Conservation (phyloP, 768 basidiomycete species). For the Collybiopsis luxurians region DNA sequence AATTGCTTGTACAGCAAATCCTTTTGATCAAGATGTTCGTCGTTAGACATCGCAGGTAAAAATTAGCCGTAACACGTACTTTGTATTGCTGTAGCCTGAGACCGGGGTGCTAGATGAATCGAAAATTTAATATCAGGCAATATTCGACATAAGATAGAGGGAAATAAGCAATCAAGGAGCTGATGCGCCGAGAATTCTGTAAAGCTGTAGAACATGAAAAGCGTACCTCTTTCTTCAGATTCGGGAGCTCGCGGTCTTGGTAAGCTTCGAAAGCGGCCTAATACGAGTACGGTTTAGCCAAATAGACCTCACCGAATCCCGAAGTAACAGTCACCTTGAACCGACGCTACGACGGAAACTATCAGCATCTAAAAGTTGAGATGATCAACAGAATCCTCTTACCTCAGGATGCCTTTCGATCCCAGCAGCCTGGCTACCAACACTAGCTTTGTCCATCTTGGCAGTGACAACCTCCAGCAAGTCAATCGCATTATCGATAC, state of each 20-base stretch:
- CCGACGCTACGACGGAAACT: constrained; percentile 55
- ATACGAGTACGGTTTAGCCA: neutral
- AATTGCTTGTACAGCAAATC: constrained; percentile 92
- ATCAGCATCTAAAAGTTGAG: constrained; percentile 11
- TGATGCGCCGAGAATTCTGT: too few species aligned
- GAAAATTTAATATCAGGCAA: neutral
- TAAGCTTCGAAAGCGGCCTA: constrained; percentile 91
- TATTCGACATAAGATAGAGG: constrained; percentile 6
- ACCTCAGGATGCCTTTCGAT: constrained; percentile 94
- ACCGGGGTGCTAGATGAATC: constrained; percentile 68
- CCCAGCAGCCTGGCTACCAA: constrained; percentile 82
- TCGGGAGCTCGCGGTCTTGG: constrained; percentile 82
- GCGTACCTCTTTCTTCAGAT: constrained; percentile 66
- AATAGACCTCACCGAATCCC: neutral
- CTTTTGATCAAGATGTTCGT: constrained; percentile 28
- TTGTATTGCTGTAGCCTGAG: constrained; percentile 89
- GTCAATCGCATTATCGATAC: constrained; percentile 89
- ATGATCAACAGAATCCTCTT: constrained; percentile 19
- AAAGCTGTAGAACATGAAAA: constrained; percentile 7
- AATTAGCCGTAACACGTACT: constrained; percentile 32
- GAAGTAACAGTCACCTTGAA: constrained; percentile 61
- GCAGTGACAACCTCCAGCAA: constrained; percentile 85
- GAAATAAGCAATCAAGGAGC: neutral
- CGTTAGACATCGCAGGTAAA: neutral
- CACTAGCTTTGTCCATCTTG: constrained; percentile 90